These are phyloP conservation scores for Populus hybrid DNA, from an alignment of 441 rosid species.

Conservation along the genomic window DNA sequence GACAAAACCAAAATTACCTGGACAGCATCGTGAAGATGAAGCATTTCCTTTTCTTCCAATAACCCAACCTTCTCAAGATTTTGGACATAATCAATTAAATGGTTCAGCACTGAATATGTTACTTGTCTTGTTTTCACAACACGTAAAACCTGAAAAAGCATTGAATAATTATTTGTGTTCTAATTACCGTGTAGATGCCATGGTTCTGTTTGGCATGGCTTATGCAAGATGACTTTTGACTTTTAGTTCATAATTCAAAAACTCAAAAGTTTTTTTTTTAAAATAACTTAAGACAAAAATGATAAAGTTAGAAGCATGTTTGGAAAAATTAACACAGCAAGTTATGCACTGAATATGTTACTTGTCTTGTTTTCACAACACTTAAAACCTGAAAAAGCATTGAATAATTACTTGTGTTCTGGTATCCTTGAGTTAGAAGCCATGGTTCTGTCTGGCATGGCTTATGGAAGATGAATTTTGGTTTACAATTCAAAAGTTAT, in stretches of 20 bases:
- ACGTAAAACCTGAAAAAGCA: conserved; percentile 60
- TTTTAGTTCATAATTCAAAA: too few species aligned
- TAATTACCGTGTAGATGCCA: too few species aligned
- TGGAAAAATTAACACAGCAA: too few species aligned
- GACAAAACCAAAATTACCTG: conserved; percentile 48
- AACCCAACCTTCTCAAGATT: conserved; percentile 83
- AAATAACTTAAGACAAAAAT: too few species aligned
- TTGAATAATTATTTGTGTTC: conserved; percentile 2
- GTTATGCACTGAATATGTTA: conserved; percentile 59
- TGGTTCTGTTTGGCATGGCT: too few species aligned
- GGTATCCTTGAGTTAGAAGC: too few species aligned
- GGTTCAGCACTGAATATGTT: conserved; percentile 78
- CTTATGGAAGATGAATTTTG: too few species aligned
- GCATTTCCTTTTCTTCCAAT: conserved; percentile 80
- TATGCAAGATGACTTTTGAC: too few species aligned
- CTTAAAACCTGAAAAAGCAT: conserved; percentile 59
- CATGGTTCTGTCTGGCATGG: too few species aligned
- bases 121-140: conserved; percentile 94
- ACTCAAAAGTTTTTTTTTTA: too few species aligned
- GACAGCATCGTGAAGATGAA: conserved; percentile 83
- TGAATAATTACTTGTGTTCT: background rate
- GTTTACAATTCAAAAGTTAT: too few species aligned
- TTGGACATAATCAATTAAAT: conserved; percentile 63
- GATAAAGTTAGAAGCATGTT: too few species aligned
- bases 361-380: conserved; percentile 93